Base-by-base conservation (phyloP, 2,329 filamentous ascomycete species). In the Davidsoniella virescens region DNA sequence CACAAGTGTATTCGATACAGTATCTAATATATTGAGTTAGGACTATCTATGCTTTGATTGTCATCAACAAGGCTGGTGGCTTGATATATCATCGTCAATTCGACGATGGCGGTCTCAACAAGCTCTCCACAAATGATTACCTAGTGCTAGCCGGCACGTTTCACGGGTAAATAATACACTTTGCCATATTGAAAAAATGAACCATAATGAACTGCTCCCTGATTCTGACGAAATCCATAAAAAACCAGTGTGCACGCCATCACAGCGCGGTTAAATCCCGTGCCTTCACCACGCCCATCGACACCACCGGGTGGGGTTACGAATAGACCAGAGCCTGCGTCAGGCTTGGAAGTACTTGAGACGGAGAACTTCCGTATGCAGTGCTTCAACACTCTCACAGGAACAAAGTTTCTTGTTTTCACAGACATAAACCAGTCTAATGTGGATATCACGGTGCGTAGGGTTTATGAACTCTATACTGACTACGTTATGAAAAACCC, bases 401-500 rank as follows among this genome's bases (percentile, higher is more conserved):
- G 92, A 29, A 90, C 82, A 52, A 98, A 98, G 65, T 98, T 98
- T 63, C 68, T 98, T 38, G 72, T 98, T 50, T 95, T 98, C 63
- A 95, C 92, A 50, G 92, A 96, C 65, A 79, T 77, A 14, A 78
- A 86, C 56, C 88, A 93, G 68, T 77, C 81, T 45, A 94, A 93
- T 60, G 81, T 93, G 38, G 92, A 96, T 59, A 73, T 78, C 10
- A 82, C 90, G 42, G 80, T 94, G 58, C 75, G 79, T 62, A 83
- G 79, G 64, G 82, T 95, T 59, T 96, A 98, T 64, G 92, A 96
- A 64, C 68, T 96, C 48, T 98, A 96, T 68, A 77, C 86, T 47
- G 92, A 98, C 65, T 96, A 86, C 63, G 92, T 98, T 58, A 96
- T 95, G 87, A 98, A 96, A 73, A 98, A 98, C 64, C 92, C 92